Base-by-base conservation (phyloP, 805 yeast species). In the Yarrowia bubula region DNA sequence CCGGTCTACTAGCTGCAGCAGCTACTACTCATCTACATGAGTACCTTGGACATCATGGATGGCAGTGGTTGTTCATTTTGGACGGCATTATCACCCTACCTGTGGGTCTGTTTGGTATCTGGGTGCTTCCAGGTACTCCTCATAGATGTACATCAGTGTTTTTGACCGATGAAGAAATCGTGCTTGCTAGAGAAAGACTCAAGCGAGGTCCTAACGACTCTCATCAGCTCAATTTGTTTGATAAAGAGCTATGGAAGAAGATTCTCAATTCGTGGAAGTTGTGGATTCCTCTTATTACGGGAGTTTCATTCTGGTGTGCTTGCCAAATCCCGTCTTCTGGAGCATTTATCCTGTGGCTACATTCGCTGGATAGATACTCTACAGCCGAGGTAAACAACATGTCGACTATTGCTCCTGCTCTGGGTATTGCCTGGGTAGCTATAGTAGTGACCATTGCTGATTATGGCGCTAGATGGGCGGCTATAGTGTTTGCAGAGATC, bases 21-120 rank as follows among this genome's bases (percentile, higher is more conserved):
- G 79, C 86, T 32, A 80, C 76, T 66, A 70, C 78, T 22, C 69
- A 74, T 41, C 71, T 87, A 69, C 75, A 79, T 63, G 89, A 87
- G 33, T 76, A 71, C 11, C 70, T 73, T 53, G 90, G 90, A 3
- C 57, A 50, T 8, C 17, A 35, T 7, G 57, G 57, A 3, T 86
- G 90, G 90, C 80, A 85, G 73, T 86, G 90, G 90, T 81, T 84
- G 75, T 84, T 84, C 70, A 80, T 86, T 58, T 79, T 86, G 65
- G 89, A 87, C 73, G 87, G 89, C 28, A 75, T 86, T 65, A 73
- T 80, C 53, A 74, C 77, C 4, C 68, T 78, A 17, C 77, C 75
- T 3, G 73, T 78, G 15, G 82, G 81, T 0, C 14, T 78, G 3
- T 44, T 71, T 10, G 81, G 81, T 0, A 73, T 77, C 67, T 76